A percentile compares a stretch with the other conserved stretches of the same genome.
Conservation (phyloP, 2,329 filamentous ascomycete genomes). For the Fusarium algeriense region DNA sequence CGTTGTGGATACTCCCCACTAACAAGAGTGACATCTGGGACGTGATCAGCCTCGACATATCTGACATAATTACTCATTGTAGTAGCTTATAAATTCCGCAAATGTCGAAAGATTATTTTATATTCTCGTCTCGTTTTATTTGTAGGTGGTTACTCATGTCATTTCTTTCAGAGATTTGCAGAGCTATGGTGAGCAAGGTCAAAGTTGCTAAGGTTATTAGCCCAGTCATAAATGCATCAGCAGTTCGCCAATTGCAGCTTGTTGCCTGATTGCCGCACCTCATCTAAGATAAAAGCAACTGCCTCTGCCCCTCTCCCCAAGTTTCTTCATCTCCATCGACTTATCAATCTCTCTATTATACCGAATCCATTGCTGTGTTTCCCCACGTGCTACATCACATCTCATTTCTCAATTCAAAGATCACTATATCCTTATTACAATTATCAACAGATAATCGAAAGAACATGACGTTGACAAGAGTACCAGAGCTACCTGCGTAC, state of each 20-base stretch:
- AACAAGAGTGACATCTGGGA: not conserved
- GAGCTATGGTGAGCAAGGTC: not conserved
- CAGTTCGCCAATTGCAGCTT: not conserved
- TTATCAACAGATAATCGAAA: not conserved
- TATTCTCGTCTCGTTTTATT: rapidly evolving
- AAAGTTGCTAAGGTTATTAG: rapidly evolving
- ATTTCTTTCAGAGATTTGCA: not conserved
- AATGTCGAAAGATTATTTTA: rapidly evolving
- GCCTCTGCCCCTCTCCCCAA: not conserved
- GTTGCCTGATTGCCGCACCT: not conserved
- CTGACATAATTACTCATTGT: rapidly evolving
- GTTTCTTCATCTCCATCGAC: not conserved
- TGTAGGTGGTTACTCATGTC: rapidly evolving
- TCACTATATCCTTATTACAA: not conserved
- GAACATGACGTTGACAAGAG: not conserved
- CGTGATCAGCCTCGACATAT: rapidly evolving
- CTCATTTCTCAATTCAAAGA: not conserved
- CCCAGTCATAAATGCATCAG: not conserved
- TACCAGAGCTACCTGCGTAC: not conserved
- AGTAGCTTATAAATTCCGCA: rapidly evolving
- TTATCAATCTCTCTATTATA: not conserved
- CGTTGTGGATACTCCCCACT: not conserved
- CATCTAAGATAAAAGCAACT: not conserved
- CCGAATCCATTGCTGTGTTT: not conserved
- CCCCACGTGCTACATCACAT: not conserved